phyloP scores from a whole-genome alignment of 2,329 filamentous ascomycete genomes.

The Nigrospora sphaerica region DNA sequence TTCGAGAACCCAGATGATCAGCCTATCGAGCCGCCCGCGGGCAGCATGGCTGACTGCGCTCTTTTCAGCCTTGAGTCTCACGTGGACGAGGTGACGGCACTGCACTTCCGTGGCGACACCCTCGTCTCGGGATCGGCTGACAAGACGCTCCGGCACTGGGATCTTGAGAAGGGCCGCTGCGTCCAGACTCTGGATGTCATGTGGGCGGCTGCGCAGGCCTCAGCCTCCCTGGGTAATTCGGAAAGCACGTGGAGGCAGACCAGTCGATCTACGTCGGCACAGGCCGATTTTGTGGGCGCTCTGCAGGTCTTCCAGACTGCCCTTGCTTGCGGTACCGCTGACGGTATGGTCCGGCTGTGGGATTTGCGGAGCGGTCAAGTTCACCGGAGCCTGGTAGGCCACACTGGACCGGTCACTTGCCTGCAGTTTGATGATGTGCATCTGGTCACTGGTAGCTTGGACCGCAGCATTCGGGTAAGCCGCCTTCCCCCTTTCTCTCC shows the following conservation, averaged over 20 bases:
- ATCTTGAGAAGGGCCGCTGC: conserved; percentile 92
- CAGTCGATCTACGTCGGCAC: conserved; percentile 54
- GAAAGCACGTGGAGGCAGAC: conserved; percentile 68
- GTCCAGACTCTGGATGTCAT: conserved; percentile 96
- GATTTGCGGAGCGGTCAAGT: conserved; percentile 94
- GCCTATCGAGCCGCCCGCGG: conserved; percentile 62
- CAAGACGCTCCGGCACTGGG: conserved; percentile 97
- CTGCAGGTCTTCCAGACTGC: conserved; percentile 95
- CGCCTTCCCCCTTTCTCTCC: conserved; percentile 9
- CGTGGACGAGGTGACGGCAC: conserved; percentile 86
- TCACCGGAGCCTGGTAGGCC: conserved; percentile 90
- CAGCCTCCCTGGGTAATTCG: conserved; percentile 56
- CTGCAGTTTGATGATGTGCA: conserved; percentile 96
- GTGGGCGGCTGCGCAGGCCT: conserved; percentile 92
- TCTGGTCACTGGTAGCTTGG: conserved; percentile 84
- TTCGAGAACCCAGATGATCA: conserved; percentile 66
- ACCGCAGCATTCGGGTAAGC: conserved; percentile 87
- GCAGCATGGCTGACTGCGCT: conserved; percentile 82
- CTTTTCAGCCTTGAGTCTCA: conserved; percentile 86
- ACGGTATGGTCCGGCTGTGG: conserved; percentile 96
- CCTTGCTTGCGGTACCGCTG: conserved; percentile 90
- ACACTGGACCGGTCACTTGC: conserved; percentile 89
- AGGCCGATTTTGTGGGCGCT: conserved; percentile 88
- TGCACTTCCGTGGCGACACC: conserved; percentile 83
- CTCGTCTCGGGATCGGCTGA: conserved; percentile 94